These are phyloP conservation scores for Candida wancherniae DNA, from an alignment of 805 yeast species.

Conservation along the genomic window DNA sequence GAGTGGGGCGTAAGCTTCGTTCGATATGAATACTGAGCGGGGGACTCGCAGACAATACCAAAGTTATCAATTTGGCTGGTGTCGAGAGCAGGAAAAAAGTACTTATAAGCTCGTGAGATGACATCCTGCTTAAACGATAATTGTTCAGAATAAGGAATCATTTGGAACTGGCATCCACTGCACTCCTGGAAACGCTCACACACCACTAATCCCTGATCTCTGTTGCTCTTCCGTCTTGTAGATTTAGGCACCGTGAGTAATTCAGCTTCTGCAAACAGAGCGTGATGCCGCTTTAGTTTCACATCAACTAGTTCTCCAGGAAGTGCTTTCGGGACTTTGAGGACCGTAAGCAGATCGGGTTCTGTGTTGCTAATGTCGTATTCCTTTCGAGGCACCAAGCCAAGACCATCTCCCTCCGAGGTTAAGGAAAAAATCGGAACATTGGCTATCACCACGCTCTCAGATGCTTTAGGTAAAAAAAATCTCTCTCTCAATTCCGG, in stretches of 20 bases:
- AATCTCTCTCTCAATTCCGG: conserved; percentile 21
- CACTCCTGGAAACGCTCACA: conserved; percentile 36
- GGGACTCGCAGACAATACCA: conserved; percentile 30
- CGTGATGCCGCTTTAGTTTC: conserved; percentile 26
- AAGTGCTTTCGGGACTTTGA: conserved; percentile 35
- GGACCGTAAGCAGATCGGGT: conserved; percentile 15
- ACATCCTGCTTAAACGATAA: conserved; percentile 26
- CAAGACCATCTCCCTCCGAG: conserved; percentile 36
- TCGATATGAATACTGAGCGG: conserved; percentile 35
- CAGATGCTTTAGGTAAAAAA: conserved; percentile 19
- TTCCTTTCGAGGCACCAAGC: conserved; percentile 21
- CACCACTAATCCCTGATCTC: conserved; percentile 24
- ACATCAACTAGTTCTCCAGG: conserved; percentile 35
- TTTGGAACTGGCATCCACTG: conserved; percentile 41
- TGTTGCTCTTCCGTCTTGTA: conserved; percentile 5
- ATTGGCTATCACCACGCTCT: conserved; percentile 3
- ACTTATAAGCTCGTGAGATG: conserved; percentile 31
- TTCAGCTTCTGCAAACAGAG: conserved; percentile 27
- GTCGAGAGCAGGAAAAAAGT: conserved; percentile 26
- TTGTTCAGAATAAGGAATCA: conserved; percentile 37
- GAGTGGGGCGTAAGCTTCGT: conserved; percentile 41
- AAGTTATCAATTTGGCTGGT: conserved; percentile 10
- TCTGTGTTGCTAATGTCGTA: conserved; percentile 11
- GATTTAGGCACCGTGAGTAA: conserved; percentile 17
- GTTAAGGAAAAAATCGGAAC: conserved; percentile 26